phyloP scores from a whole-genome alignment of 331 rosid species.

The Pyracantha coccinea region DNA sequence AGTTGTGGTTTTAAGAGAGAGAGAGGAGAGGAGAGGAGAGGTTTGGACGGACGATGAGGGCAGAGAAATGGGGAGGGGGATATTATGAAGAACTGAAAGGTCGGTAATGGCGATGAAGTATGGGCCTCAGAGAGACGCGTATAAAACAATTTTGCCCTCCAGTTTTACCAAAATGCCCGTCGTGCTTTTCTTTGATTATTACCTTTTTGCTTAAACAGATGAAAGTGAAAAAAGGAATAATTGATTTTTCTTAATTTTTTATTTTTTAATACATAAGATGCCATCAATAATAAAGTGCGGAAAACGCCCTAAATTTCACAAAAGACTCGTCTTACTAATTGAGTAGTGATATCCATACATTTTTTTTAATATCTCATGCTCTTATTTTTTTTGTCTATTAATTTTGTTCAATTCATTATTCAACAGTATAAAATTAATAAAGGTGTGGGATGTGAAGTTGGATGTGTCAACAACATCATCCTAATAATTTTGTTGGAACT shows the following conservation, averaged over 20 bases:
- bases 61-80: conserved; percentile 18
- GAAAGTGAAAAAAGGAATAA: neutral
- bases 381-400: no score
- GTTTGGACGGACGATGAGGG: conserved; percentile 2
- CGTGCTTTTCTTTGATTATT: neutral
- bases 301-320: no score
- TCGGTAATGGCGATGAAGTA: conserved; percentile 62
- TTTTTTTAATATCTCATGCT: no score
- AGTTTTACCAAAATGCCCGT: conserved; percentile 14
- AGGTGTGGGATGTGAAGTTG: no score
- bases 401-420: no score
- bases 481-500: no score
- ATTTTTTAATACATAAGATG: no score
- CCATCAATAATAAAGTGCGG: no score
- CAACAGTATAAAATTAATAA: no score
- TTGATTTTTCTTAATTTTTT: neutral
- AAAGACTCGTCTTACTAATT: no score
- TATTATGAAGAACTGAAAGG: conserved; percentile 50
- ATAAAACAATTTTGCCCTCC: conserved; percentile 9
- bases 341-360: no score
- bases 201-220: neutral
- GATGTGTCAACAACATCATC: no score
- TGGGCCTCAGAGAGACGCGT: conserved; percentile 92
- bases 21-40: conserved; percentile 8
- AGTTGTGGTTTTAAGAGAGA: neutral